These are phyloP conservation scores for Lichtheimia hyalospora DNA, from an alignment of 371 early-diverging fungal genomes.

Conservation along the genomic window DNA sequence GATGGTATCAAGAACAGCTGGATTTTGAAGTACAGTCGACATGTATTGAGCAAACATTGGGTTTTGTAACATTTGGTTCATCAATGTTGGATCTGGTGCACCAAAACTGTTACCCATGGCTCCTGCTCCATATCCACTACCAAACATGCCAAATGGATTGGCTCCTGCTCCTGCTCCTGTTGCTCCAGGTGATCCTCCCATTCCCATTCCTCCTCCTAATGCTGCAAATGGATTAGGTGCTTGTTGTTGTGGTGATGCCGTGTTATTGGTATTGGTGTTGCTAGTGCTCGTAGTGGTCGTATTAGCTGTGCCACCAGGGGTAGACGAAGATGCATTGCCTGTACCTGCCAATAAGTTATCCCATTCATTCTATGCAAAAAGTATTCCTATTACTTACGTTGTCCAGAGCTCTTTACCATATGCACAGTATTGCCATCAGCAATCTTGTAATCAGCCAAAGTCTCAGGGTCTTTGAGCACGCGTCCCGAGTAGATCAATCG, in stretches of 20 bases:
- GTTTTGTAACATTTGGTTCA: constrained; percentile 77
- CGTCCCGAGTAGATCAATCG: constrained; percentile 93
- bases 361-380: neutral
- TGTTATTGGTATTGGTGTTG: constrained; percentile 12
- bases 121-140: constrained; percentile 45
- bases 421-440: constrained; percentile 80
- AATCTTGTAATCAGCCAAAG: constrained; percentile 78
- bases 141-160: constrained; percentile 58
- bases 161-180: constrained; percentile 31
- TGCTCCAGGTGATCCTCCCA: no score
- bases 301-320: constrained; percentile 30
- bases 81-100: constrained; percentile 67
- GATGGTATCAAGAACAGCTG: constrained; percentile 81
- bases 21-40: constrained; percentile 77
- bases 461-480: constrained; percentile 92
- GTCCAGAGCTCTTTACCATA: constrained; percentile 73
- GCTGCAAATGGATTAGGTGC: constrained; percentile 33
- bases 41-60: constrained; percentile 84
- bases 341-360: neutral
- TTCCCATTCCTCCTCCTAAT: constrained; percentile 12
- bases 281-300: constrained; percentile 26
- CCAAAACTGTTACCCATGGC: constrained; percentile 63
- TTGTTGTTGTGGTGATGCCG: constrained; percentile 9
- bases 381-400: neutral
- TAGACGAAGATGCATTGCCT: constrained; percentile 23